These are phyloP conservation scores for Podospora tetraspora DNA, from an alignment of 495 filamentous ascomycete species.

Conservation along the genomic window DNA sequence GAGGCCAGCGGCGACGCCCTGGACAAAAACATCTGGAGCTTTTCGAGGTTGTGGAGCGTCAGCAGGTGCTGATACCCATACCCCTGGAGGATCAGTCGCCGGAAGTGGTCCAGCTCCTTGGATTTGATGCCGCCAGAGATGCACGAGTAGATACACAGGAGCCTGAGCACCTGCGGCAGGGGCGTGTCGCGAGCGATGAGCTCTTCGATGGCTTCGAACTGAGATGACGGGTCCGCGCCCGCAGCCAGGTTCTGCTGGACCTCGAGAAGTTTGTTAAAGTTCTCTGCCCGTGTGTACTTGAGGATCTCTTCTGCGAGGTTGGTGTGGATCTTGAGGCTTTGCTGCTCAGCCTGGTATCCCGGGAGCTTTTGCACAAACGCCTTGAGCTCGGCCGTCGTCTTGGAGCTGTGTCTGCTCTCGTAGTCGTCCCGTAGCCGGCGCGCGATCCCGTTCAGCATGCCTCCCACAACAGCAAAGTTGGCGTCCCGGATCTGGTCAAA, in stretches of 20 bases:
- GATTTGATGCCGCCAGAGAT: constrained; percentile 82
- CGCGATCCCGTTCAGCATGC: constrained; percentile 83
- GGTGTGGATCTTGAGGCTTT: constrained; percentile 85
- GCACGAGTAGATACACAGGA: constrained; percentile 87
- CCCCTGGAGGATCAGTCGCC: constrained; percentile 78
- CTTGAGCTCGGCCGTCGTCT: constrained; percentile 81
- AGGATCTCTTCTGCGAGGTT: constrained; percentile 91
- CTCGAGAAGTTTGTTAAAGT: constrained; percentile 81
- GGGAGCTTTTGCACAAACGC: constrained; percentile 90
- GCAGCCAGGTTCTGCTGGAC: constrained; percentile 96
- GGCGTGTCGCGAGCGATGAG: constrained; percentile 81
- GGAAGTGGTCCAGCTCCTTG: constrained; percentile 83
- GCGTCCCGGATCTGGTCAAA: constrained; percentile 85
- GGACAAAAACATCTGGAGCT: constrained; percentile 74
- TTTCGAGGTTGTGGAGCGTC: constrained; percentile 84
- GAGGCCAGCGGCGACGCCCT: constrained; percentile 62
- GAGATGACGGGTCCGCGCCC: constrained; percentile 77
- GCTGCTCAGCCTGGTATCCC: constrained; percentile 87
- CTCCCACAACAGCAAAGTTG: constrained; percentile 91
- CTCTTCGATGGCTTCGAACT: constrained; percentile 88
- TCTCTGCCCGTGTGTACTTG: constrained; percentile 79
- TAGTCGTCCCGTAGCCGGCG: constrained; percentile 80
- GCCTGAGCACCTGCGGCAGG: constrained; percentile 69
- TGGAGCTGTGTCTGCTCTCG: constrained; percentile 80
- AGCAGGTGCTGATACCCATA: constrained; percentile 94